Base-by-base conservation (phyloP, 768 basidiomycete genomes). In the Phylloporus arenicola region DNA sequence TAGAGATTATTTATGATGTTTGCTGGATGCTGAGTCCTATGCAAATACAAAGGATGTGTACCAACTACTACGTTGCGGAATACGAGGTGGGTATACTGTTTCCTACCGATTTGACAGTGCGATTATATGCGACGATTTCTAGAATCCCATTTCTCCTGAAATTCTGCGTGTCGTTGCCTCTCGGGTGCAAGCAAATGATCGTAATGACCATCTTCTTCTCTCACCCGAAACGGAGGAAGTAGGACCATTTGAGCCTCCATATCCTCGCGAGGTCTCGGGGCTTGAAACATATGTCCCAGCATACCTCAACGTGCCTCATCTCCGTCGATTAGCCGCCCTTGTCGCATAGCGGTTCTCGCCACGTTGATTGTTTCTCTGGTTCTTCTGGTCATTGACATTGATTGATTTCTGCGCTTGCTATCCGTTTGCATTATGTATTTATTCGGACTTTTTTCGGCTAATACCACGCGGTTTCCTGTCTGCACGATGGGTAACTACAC, bases 11-110 rank as follows among this genome's bases (percentile, higher is more conserved):
- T 61, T 98, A 96, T 67, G 92, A 94, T 64, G 95, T 99, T 54
- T 98, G 95, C 76, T 98, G 96, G 95, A 98, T 98, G 88, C 77
- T 99, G 40, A 97, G 92, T 56, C 96, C 96, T 2, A 94, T 94
- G 71, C 96, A 99, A 69, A 98, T 99, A 57, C 96, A 98, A 73
- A 87, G 96, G 67, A 93, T 99, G 84, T 97, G 96, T 69, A 92
- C 90, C 51, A 95, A 95, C 68, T 97, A 98, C 72, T 97, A 96
- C 64, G 94, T 95, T 54, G 96, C 95, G 41, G 96, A 98, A 72
- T 99, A 98, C 68, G 96, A 99, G 82, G 92, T 92, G 59, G 39
- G 60, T 46, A 37, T 75, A 56, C 24, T 47, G 2, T 31, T 40
- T 34, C 25, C 9, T 48, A 10, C 48, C 4, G n/a, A 40, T 39